Base-by-base conservation (phyloP, 2,329 filamentous ascomycete genomes). In the Lecanicillium sp. region DNA sequence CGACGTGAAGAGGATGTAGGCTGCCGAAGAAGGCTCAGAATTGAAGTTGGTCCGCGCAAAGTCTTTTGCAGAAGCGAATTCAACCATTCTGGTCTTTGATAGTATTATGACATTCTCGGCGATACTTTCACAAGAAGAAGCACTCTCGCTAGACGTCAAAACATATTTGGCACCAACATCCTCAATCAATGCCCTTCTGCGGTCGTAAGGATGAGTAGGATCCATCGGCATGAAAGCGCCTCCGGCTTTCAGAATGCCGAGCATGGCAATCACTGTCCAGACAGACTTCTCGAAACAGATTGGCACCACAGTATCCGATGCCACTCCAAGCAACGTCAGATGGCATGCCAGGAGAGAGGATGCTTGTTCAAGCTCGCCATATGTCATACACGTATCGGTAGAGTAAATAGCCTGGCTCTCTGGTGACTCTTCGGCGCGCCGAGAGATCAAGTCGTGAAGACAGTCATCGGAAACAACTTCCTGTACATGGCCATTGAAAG, bases 201-300 rank as follows among this genome's bases (percentile, higher is more conserved):
- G 44, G n/a, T 26, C 35, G n/a, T 33, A 33, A 8, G 42, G 42
- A 19, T 44, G 42, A 26, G 42, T 26, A 3, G 44, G 44, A 23
- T 46, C 44, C 24, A 46, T 19, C 6, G 35, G 35, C 26, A 46
- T 46, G 14, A 46, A 46, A 3, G 23, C 44, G 20, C 32, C 44
- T 5, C 44, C 44, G 15, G 44, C 44, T 29, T 46, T 46, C 35
- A 61, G 51, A 1, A 61, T 35, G 0, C 56, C 56, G 2, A 62
- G 44, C 56, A 62, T 60, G 2, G 59, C 53, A 20, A 62, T 55
- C 4, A 60, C 51, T 3, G 52, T 53, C 60, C 58, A 61, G 14
- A 52, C 55, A 1, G 59, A 62, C 47, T 62, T 62, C 30, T 62
- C 57, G 2, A 62, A 59, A 37, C 59, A 61, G 1, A 62, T 48